Evolutionary conservation across 805 yeast species (phyloP).

Genomic region (Kuraishia ogatae): DNA sequence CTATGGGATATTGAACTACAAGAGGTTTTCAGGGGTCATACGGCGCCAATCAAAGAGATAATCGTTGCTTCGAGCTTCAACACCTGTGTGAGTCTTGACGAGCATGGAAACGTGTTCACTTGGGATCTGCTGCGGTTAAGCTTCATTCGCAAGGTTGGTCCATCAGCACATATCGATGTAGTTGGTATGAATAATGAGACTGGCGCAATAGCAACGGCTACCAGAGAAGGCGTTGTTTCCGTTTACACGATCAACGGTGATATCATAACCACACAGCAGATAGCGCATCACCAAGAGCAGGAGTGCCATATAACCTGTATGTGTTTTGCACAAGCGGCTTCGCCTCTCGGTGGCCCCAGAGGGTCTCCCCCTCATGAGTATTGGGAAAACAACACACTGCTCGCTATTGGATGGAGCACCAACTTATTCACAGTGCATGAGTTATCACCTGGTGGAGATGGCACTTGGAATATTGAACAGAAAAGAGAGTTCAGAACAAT

Average conservation of each 20-base stretch:
- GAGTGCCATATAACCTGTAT: conserved; percentile 7
- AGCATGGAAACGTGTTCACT: conserved; percentile 40
- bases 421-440: conserved; percentile 22
- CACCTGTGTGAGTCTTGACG: conserved; percentile 45
- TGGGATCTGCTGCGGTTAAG: conserved; percentile 59
- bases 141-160: conserved; percentile 31
- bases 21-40: conserved; percentile 50
- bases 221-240: conserved; percentile 14
- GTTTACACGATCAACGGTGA: conserved; percentile 51
- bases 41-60: conserved; percentile 34
- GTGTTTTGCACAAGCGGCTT: conserved; percentile 13
- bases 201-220: conserved; percentile 38
- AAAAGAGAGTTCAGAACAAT: conserved; percentile 14
- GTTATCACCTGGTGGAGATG: conserved; percentile 12
- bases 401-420: conserved; percentile 27
- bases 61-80: conserved; percentile 44
- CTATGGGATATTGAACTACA: conserved; percentile 25
- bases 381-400: conserved; percentile 27
- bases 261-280: conserved; percentile 17
- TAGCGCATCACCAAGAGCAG: conserved; percentile 6
- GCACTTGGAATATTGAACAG: conserved; percentile 15
- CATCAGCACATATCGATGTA: conserved; percentile 15
- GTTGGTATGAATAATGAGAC: conserved; percentile 43
- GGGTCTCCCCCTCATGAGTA: conserved; percentile 18
- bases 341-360: conserved; percentile 2